A percentile compares a stretch with the other conserved stretches of the same genome.
These are phyloP conservation scores for Xylaria sp. DNA, from an alignment of 2,329 filamentous ascomycete species.

Conservation along the genomic window DNA sequence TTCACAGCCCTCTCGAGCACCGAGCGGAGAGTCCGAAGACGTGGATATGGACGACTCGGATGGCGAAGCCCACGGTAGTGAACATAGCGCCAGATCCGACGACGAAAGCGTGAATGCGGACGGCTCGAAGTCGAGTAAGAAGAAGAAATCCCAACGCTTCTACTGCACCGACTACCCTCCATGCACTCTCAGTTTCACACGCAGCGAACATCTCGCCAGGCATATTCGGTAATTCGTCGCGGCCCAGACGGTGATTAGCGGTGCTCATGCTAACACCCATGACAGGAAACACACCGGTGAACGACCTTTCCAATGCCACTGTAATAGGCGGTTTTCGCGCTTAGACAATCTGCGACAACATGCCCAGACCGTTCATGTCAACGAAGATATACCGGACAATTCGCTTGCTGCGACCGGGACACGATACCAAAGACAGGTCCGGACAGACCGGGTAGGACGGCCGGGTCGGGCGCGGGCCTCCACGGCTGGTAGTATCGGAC, in stretches of 20 bases:
- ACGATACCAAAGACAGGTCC: slow-evolving; percentile 89
- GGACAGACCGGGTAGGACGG: slow-evolving; percentile 84
- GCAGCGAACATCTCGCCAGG: slow-evolving; percentile 93
- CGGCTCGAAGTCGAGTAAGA: slow-evolving; percentile 80
- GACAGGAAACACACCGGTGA: slow-evolving; percentile 94
- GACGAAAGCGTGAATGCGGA: slow-evolving; percentile 73
- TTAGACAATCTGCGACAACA: slow-evolving; percentile 96
- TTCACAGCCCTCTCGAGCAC: slow-evolving; percentile 70
- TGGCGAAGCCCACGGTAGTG: slow-evolving; percentile 64
- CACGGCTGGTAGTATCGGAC: slow-evolving; percentile 78
- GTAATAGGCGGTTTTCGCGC: slow-evolving; percentile 89
- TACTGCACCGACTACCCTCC: slow-evolving; percentile 96
- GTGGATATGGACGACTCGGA: slow-evolving; percentile 82
- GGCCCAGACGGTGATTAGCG: slow-evolving; percentile 15
- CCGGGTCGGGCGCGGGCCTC: slow-evolving; percentile 79
- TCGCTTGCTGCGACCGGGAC: slow-evolving; percentile 93
- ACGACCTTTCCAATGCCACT: slow-evolving; percentile 96
- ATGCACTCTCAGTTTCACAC: slow-evolving; percentile 92
- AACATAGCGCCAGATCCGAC: slow-evolving; percentile 69
- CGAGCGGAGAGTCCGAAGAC: slow-evolving; percentile 71
- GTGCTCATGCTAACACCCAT: slow-evolving; percentile 42
- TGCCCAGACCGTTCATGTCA: slow-evolving; percentile 96
- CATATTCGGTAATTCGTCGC: slow-evolving; percentile 81
- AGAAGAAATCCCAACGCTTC: slow-evolving; percentile 96
- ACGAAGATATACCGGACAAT: slow-evolving; percentile 94